Conservation (phyloP, 371 early-diverging fungal genomes). For the Actinomortierella wolfii region DNA sequence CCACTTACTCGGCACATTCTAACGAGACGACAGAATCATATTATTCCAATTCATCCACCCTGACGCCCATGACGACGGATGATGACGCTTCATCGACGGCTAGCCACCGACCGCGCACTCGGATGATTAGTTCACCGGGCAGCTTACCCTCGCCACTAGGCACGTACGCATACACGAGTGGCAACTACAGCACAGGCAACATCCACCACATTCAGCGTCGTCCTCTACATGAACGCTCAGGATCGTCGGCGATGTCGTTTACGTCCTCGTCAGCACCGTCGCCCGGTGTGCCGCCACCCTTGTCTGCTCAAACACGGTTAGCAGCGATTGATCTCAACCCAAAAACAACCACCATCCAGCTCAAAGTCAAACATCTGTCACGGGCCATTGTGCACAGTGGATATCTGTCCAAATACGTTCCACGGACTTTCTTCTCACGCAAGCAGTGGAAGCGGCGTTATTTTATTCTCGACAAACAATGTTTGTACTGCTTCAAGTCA, state of each 20-base stretch:
- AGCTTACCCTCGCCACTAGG: slow-evolving; percentile 23
- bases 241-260: no score
- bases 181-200: not conserved
- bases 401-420: slow-evolving; percentile 33
- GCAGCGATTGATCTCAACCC: no score
- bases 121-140: slow-evolving; percentile 13
- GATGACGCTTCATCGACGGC: slow-evolving; percentile 24
- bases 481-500: slow-evolving; percentile 37
- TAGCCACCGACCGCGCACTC: slow-evolving; percentile 18
- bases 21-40: slow-evolving; percentile 26
- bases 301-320: no score
- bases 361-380: slow-evolving; percentile 24
- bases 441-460: slow-evolving; percentile 45
- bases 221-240: no score
- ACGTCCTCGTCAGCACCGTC: no score
- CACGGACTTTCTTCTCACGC: slow-evolving; percentile 40
- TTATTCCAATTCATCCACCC: slow-evolving; percentile 8
- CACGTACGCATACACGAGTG: slow-evolving; percentile 1
- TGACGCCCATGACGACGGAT: slow-evolving; percentile 18
- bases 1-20: slow-evolving; percentile 14
- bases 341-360: slow-evolving; percentile 6
- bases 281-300: no score
- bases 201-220: no score
- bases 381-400: slow-evolving; percentile 15
- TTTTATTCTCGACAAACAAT: slow-evolving; percentile 22